Evolutionary conservation across 139 green algal species (phyloP), one percentile per base, ranked within the genome.

Genomic region (Tetradesmus obliquus): DNA sequence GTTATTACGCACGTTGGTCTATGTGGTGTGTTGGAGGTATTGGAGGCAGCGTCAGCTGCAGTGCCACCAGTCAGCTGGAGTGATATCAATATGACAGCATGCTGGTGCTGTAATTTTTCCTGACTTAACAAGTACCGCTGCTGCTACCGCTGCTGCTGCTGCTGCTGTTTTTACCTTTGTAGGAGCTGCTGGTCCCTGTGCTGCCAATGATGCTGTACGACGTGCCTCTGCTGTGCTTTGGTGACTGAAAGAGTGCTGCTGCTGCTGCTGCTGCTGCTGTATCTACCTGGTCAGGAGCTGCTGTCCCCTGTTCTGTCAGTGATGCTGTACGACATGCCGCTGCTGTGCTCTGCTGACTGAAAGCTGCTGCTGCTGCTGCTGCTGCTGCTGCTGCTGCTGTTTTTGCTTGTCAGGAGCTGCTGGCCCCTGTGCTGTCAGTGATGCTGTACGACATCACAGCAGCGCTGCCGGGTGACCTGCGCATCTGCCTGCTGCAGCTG

Each of bases 401-500:
- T 86, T 13, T 19, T 45, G 45, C 20, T 54, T n/a, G 10, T 84
- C 71, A 90, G 86, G 86, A 90, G 6, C 53, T 19, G n/a, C 51
- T 90, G 69, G 5, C 71, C 17, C 71, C 69, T 15, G 86, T 90
- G 86, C 74, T 90, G 55, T 90, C 71, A 19, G 86, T 84, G 7
- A 83, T 72, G 69, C 74, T 83, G 55, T 72, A 32, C 20, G 22
- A 90, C 66, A n/a, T 90, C 17, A 57, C 45, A 5, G 51, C 71
- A 45, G 86, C 71, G 3, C 69, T 90, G 53, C 71, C 86, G n/a
- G 53, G n/a, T 71, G 86, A 90, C 7, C 51, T 84, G 69, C 76
- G 86, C 15, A 90, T 90, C 22, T 90, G 69, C 53, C 71, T 90
- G 69, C 71, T 90, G 71, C 86, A 90, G 69, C 69, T 90, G 45